These are phyloP conservation scores for Monilinia fructicola DNA, from an alignment of 2,329 filamentous ascomycete species.

Conservation along the genomic window DNA sequence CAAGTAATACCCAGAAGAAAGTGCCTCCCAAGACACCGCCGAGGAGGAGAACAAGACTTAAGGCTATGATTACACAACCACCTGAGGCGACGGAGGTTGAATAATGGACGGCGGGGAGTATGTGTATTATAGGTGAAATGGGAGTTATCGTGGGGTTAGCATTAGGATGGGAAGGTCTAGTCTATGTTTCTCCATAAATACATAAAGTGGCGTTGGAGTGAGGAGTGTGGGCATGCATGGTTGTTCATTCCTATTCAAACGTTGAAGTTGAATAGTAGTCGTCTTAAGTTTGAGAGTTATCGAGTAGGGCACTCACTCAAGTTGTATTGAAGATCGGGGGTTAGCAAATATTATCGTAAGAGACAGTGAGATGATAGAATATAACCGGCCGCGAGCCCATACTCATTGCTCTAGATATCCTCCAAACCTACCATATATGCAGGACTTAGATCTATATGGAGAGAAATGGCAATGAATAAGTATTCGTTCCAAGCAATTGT, in stretches of 20 bases:
- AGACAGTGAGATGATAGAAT: not conserved
- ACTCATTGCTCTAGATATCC: not conserved
- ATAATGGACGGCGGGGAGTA: not conserved
- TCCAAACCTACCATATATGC: not conserved
- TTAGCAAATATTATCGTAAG: not conserved
- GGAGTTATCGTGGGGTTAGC: conserved; percentile 11
- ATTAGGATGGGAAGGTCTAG: not conserved
- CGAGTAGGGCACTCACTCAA: not conserved
- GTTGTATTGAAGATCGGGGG: not conserved
- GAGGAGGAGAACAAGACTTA: conserved; percentile 39
- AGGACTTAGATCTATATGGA: not conserved
- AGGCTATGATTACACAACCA: conserved; percentile 26
- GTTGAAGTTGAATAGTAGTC: conserved; percentile 1
- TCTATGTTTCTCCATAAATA: conserved; percentile 1
- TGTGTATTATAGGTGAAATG: conserved; percentile 2
- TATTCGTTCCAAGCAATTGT: not conserved
- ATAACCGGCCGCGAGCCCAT: not conserved
- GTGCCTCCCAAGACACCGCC: conserved; percentile 40
- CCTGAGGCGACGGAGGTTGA: conserved; percentile 20
- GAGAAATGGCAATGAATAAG: not conserved
- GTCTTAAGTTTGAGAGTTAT: not conserved
- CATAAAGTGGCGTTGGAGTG: conserved; percentile 17
- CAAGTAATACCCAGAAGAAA: conserved; percentile 37
- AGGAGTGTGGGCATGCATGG: not conserved
- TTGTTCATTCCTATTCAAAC: not conserved